Base-by-base conservation (phyloP, 2,329 filamentous ascomycete genomes). In the Fusarium buxicola region DNA sequence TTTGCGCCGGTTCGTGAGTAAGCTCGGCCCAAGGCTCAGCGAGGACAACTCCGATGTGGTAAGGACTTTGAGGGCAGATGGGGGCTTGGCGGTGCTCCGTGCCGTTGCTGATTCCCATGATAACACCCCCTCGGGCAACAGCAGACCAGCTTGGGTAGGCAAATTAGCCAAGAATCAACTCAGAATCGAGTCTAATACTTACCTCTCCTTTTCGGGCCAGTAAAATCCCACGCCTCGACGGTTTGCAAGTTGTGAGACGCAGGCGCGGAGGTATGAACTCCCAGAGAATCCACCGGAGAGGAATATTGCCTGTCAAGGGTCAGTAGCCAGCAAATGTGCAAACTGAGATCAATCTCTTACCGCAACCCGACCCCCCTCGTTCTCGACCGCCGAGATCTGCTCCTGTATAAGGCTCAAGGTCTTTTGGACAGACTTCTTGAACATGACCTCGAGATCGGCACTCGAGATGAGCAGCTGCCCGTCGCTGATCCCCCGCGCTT, bases 221-320 rank as follows among this genome's bases (percentile, higher is more conserved):
- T 35, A 27, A 56, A 45, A 11, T 32, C 35, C 18, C 12, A 63
- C 24, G 3, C 34, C 54, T 15, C 56, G 51, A 0, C 35, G 36
- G 1, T 39, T 44, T 6, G 59, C 43, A 16, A 56, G 52, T 2
- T 41, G n/a, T 8, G 25, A 32, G 5, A 63, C 32, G 13, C 51
- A 35, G 5, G 45, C 45, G 1, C 32, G 34, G 15, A 63, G 47
- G 27, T 63, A 63, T 24, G 38, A 34, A 10, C 52, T 63, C 15
- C 46, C 28, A 2, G 59, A 63, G 35, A 63, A 63, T 9, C 59
- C 59, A 8, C 59, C 59, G 3, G 56, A 60, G 6, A 63, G 43
- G 7, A 63, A 60, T 13, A 63, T 60, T 8, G 59, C 48, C 59
- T 62, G 16, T n/a, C n/a, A 28, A 4, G 8, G n/a, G 7, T 24